Evolutionary conservation across 345 rosid genomes (phyloP).

Genomic region (Angophora floribunda): DNA sequence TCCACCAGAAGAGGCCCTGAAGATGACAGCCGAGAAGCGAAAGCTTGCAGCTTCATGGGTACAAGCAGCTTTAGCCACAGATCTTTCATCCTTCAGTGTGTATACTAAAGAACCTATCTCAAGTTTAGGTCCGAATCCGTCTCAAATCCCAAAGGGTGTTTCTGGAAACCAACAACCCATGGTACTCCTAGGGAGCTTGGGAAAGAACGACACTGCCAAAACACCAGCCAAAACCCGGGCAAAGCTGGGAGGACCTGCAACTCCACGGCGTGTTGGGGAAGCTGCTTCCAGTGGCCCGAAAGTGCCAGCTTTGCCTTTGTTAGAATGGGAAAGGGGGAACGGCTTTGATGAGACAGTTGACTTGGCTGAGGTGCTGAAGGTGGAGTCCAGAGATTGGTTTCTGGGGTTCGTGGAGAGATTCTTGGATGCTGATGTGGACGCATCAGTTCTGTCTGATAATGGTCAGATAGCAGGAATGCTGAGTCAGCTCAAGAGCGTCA

Average conservation of each 20-base stretch:
- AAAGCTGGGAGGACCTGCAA: slow-evolving; percentile 66
- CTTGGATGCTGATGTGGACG: slow-evolving; percentile 67
- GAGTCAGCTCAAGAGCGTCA: slow-evolving; percentile 88
- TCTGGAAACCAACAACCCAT: slow-evolving; percentile 35
- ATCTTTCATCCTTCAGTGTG: slow-evolving; percentile 67
- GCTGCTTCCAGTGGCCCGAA: slow-evolving; percentile 31
- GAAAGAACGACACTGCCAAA: slow-evolving; percentile 21
- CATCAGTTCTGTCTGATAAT: slow-evolving; percentile 54
- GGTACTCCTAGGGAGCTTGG: slow-evolving; percentile 43
- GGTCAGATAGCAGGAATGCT: slow-evolving; percentile 90
- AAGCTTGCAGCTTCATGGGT: slow-evolving; percentile 79
- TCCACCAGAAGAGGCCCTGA: slow-evolving; percentile 61
- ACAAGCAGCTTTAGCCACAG: slow-evolving; percentile 81
- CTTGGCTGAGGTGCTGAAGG: slow-evolving; percentile 59
- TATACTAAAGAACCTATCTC: slow-evolving; percentile 34
- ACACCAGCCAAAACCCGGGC: slow-evolving; percentile 46
- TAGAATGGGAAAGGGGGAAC: slow-evolving; percentile 67
- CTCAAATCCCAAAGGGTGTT: slow-evolving; percentile 22
- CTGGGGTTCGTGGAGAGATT: slow-evolving; percentile 80
- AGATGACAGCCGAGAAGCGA: slow-evolving; percentile 45
- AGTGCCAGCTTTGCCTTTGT: slow-evolving; percentile 4
- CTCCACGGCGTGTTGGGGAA: slow-evolving; percentile 52
- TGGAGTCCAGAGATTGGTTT: slow-evolving; percentile 92
- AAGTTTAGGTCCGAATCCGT: neutral
- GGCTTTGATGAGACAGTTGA: slow-evolving; percentile 67